These are phyloP conservation scores for Gremmenia infestans DNA, from an alignment of 2,329 filamentous ascomycete genomes.

Conservation along the genomic window DNA sequence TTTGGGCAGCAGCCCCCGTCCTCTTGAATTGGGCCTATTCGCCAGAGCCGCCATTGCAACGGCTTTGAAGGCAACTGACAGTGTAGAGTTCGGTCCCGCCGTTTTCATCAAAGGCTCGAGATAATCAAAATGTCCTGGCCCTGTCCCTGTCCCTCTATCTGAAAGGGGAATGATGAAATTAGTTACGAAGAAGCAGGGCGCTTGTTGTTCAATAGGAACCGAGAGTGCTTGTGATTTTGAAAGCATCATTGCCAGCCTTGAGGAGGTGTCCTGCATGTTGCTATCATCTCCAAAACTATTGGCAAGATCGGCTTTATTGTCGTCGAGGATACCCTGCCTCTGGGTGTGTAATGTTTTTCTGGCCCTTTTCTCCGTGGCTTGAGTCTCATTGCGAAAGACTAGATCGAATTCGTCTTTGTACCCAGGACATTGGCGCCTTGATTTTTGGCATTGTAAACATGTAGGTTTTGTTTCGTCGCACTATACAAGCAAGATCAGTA, in stretches of 20 bases:
- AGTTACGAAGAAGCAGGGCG: conserved; percentile 54
- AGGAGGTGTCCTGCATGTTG: conserved; percentile 5
- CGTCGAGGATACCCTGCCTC: conserved; percentile 33
- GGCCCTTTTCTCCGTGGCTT: conserved; percentile 59
- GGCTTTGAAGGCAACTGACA: conserved; percentile 54
- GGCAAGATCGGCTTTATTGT: conserved; percentile 9
- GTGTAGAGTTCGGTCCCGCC: conserved; percentile 40
- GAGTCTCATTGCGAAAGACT: conserved; percentile 68
- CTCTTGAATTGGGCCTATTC: conserved; percentile 41
- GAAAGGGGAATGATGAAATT: conserved; percentile 55
- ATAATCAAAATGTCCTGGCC: conserved; percentile 52
- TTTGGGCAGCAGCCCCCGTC: conserved; percentile 30
- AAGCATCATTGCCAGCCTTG: conserved; percentile 2
- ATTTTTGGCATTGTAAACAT: conserved; percentile 61
- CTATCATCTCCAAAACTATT: not conserved
- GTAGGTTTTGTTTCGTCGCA: conserved; percentile 64
- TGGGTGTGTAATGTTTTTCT: conserved; percentile 48
- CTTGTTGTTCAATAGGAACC: conserved; percentile 49
- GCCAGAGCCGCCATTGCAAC: conserved; percentile 54
- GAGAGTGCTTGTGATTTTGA: conserved; percentile 35
- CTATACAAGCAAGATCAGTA: conserved; percentile 35
- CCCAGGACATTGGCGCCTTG: conserved; percentile 58
- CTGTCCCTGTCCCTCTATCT: conserved; percentile 35
- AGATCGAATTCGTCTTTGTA: conserved; percentile 69
- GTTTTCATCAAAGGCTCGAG: conserved; percentile 50